A percentile compares a stretch with the other conserved stretches of the same genome.
Conservation (phyloP, 1,284 basidiomycete species). For the Tilletia caries region DNA sequence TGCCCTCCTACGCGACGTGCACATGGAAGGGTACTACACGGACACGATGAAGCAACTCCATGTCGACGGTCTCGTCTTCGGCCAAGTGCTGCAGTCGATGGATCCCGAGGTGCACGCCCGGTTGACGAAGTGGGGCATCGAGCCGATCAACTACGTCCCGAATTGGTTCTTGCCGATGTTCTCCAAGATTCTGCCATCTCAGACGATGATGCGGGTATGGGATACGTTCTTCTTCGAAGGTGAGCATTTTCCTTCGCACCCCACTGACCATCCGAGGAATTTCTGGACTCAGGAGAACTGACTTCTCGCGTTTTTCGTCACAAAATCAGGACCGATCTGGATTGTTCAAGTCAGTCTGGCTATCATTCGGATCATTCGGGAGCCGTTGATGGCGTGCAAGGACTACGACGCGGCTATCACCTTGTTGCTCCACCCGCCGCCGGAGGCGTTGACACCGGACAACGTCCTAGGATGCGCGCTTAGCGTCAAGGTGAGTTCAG, state of each 20-base stretch:
- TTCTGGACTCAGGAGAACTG: too few species aligned
- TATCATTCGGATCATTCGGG: constrained; percentile 62
- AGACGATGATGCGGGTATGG: constrained; percentile 75
- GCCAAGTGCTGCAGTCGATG: constrained; percentile 67
- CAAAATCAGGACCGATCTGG: constrained; percentile 69
- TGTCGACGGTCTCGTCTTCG: constrained; percentile 74
- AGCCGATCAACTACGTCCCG: constrained; percentile 47
- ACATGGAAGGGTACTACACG: constrained; percentile 65
- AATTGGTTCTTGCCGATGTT: constrained; percentile 61
- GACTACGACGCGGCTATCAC: constrained; percentile 60
- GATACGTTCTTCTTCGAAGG: constrained; percentile 84
- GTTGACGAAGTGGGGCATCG: constrained; percentile 38
- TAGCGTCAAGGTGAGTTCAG: constrained; percentile 60
- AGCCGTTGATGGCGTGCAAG: constrained; percentile 60
- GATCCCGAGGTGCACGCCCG: constrained; percentile 59
- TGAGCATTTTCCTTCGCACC: constrained; percentile 54
- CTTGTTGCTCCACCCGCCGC: constrained; percentile 60
- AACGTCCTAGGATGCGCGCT: constrained; percentile 65
- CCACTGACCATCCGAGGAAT: too few species aligned
- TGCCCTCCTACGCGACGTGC: constrained; percentile 69
- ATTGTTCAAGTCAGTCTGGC: constrained; percentile 76
- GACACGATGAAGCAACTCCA: constrained; percentile 68
- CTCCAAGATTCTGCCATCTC: constrained; percentile 70
- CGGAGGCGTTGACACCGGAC: constrained; percentile 43
- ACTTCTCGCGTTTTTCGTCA: neutral